These are phyloP conservation scores for Backusella luteola DNA, from an alignment of 192 early-diverging fungal species.

Conservation along the genomic window DNA sequence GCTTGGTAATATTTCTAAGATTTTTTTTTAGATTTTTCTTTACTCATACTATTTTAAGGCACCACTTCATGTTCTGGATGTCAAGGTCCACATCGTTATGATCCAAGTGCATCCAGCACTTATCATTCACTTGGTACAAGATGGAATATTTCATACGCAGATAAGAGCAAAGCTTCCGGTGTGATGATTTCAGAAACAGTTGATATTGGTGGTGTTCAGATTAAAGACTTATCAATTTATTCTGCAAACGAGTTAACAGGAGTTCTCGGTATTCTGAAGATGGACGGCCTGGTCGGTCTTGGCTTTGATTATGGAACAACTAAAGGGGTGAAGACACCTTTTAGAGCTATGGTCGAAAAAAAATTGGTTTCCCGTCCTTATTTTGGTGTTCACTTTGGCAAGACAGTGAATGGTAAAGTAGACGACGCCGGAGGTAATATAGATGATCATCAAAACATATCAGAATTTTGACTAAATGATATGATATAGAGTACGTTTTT, in stretches of 20 bases:
- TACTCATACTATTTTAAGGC: neutral
- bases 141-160: constrained; percentile 20
- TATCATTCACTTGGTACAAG: constrained; percentile 42
- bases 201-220: constrained; percentile 23
- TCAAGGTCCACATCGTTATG: constrained; percentile 14
- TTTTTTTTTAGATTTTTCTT: no score
- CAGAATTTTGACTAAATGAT: no score
- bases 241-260: constrained; percentile 11
- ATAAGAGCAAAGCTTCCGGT: neutral
- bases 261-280: constrained; percentile 6
- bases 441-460: no score
- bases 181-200: constrained; percentile 11
- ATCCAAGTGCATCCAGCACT: constrained; percentile 50
- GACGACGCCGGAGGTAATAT: constrained; percentile 33
- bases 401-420: neutral
- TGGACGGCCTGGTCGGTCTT: constrained; percentile 62
- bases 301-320: constrained; percentile 45
- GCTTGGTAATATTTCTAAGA: constrained; percentile 30
- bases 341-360: constrained; percentile 52
- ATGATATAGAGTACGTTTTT: constrained; percentile 42
- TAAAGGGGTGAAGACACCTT: constrained; percentile 40
- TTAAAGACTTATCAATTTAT: constrained; percentile 29
- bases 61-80: constrained; percentile 30
- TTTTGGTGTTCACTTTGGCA: constrained; percentile 58
- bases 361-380: constrained; percentile 49